A percentile compares a stretch with the other conserved stretches of the same genome.
phyloP scores from a whole-genome alignment of 2,329 filamentous ascomycete species.

The Elsinoe australis region DNA sequence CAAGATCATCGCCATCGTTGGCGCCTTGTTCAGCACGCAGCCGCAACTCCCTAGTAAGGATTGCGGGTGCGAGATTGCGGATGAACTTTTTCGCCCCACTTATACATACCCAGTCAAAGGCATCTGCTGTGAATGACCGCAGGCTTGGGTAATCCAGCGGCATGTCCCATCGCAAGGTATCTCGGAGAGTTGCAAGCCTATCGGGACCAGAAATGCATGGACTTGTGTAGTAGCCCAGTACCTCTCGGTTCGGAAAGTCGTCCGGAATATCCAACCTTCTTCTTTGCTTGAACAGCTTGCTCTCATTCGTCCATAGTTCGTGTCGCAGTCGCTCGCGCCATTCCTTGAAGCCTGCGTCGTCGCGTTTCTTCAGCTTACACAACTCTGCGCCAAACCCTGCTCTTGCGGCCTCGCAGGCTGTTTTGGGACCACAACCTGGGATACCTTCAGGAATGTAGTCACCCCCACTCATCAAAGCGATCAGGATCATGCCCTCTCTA shows the following conservation, averaged over 20 bases:
- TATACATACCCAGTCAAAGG: constrained; percentile 77
- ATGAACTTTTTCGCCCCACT: constrained; percentile 79
- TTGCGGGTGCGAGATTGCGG: constrained; percentile 65
- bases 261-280: constrained; percentile 72
- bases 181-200: constrained; percentile 49
- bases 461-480: constrained; percentile 90
- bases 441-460: constrained; percentile 89
- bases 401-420: constrained; percentile 81
- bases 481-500: constrained; percentile 82
- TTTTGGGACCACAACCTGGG: constrained; percentile 75
- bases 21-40: constrained; percentile 28
- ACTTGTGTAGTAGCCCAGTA: constrained; percentile 80
- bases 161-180: constrained; percentile 52
- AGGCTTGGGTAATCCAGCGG: constrained; percentile 59
- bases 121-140: constrained; percentile 65
- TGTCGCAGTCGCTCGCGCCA: constrained; percentile 69
- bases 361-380: constrained; percentile 55
- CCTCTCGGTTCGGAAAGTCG: constrained; percentile 68
- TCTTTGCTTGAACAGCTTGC: constrained; percentile 66
- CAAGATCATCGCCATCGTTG: constrained; percentile 25
- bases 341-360: constrained; percentile 50
- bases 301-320: constrained; percentile 77
- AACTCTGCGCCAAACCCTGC: constrained; percentile 77
- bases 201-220: constrained; percentile 65
- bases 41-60: constrained; percentile 56